Evolutionary conservation across 306 rosid genomes (phyloP).

Genomic region (Cicer pinnatifidum): DNA sequence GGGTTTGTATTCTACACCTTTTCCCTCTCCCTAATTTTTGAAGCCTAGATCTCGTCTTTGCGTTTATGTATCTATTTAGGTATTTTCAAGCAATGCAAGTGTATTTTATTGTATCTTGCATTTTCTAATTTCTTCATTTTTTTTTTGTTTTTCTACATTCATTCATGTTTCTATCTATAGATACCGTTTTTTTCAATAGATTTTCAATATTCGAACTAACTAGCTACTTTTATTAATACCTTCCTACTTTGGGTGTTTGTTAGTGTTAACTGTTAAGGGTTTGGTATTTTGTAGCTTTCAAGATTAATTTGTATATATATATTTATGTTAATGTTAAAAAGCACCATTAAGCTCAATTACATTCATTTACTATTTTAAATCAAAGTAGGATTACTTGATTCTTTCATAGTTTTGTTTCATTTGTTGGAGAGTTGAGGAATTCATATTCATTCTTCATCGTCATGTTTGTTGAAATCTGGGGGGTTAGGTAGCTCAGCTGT

Average conservation of each 20-base stretch:
- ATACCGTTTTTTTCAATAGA: neutral
- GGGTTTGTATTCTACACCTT: slow-evolving; percentile 47
- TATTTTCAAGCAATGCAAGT: slow-evolving; percentile 7
- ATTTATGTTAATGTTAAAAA: too few species aligned
- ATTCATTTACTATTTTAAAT: slow-evolving; percentile 1
- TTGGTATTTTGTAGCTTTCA: slow-evolving; percentile 10
- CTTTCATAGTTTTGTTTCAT: neutral
- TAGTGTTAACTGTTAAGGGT: slow-evolving; percentile 8
- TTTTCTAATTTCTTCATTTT: slow-evolving; percentile 28
- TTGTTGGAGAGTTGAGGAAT: neutral
- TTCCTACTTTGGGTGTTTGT: slow-evolving; percentile 37
- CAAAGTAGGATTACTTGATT: slow-evolving; percentile 29
- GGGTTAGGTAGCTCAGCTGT: too few species aligned
- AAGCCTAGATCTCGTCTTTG: slow-evolving; percentile 38
- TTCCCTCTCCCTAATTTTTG: neutral
- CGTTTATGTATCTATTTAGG: neutral
- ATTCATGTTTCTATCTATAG: neutral
- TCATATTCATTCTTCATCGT: slow-evolving; percentile 37
- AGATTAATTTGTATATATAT: too few species aligned
- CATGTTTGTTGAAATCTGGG: slow-evolving; percentile 38
- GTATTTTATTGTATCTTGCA: neutral
- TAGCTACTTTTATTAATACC: slow-evolving; percentile 12
- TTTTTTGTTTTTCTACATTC: neutral
- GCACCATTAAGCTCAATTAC: slow-evolving; percentile 11
- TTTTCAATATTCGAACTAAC: too few species aligned